Percentiles rank a stretch among this genome's conserved stretches.
Evolutionary conservation across 2,329 filamentous ascomycete genomes (phyloP).

Genomic region (Pseudocercospora musae): DNA sequence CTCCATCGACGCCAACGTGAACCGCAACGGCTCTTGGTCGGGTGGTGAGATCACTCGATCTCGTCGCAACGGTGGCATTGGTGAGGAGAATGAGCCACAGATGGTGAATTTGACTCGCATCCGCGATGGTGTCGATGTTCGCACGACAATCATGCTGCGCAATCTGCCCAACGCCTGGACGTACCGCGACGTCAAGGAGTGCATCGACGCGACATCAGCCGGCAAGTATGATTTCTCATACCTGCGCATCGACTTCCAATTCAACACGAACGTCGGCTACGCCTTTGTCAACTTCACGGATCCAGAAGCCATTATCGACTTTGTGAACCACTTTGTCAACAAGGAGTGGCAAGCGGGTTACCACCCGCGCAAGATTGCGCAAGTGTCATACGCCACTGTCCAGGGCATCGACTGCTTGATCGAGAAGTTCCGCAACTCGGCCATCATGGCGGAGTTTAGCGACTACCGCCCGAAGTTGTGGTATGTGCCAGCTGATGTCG

Average conservation of each 20-base stretch:
- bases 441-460: constrained; percentile 83
- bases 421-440: constrained; percentile 94
- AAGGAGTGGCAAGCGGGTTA: constrained; percentile 63
- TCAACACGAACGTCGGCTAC: constrained; percentile 73
- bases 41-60: neutral
- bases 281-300: constrained; percentile 94
- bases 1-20: neutral
- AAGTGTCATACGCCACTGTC: constrained; percentile 95
- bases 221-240: constrained; percentile 95
- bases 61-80: neutral
- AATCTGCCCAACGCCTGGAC: constrained; percentile 93
- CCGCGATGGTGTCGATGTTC: constrained; percentile 45
- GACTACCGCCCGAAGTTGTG: constrained; percentile 83
- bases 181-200: constrained; percentile 61
- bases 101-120: constrained; percentile 40
- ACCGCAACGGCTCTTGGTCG: neutral
- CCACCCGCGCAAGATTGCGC: constrained; percentile 67
- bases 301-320: constrained; percentile 67
- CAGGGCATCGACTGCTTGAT: constrained; percentile 89
- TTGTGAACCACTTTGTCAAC: constrained; percentile 54
- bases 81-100: constrained; percentile 33
- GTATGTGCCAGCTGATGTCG: constrained; percentile 44
- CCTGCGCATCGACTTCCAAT: constrained; percentile 67
- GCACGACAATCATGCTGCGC: constrained; percentile 72
- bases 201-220: constrained; percentile 73